Evolutionary conservation across 805 yeast species (phyloP), one percentile per base, ranked within the genome.

Genomic region (Zygosaccharomyces bisporus): DNA sequence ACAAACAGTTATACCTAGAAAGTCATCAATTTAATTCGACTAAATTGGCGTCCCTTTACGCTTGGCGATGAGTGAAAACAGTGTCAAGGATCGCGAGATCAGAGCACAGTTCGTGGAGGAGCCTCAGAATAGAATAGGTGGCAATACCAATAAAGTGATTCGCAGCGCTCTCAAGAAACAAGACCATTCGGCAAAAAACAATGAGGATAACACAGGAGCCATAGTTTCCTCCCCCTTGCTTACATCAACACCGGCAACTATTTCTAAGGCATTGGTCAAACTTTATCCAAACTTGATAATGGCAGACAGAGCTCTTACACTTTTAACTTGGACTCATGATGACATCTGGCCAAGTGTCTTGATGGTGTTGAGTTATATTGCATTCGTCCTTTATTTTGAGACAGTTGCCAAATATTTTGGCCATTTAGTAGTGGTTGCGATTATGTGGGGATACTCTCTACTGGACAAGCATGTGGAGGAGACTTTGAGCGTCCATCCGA

Each of bases 291-390:
- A 87, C 60, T 70, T 91, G 34, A 73, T 86, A 31, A 76, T 85
- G 1, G 78, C 81, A 7, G 88, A 90, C 62, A 79, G 81, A 52
- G 50, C 77, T 2, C 70, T 89, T 44, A 81, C 86, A 34, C 72
- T 89, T 31, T 64, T 86, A 29, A 90, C 98, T 0, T 91, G 99
- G 99, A 86, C 97, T 2, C 81, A 81, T 50, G 90, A 85, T 29
- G 93, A 87, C 61, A 72, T 76, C 25, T 88, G 91, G 87, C 67
- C 82, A 44, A 80, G 88, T 55, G 69, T 85, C 14, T 72, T 88
- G 20, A 55, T 83, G 36, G 51, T 59, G 10, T 21, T 55, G 23
- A 54, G 70, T 9, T 81, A 77, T 61, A 69, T 79, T 1, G 66
- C 83, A 4, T 58, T 75, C 3, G 85, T 87, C 16, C 65, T 84